Evolutionary conservation across 305 asterid species (phyloP), one percentile per base, ranked within the genome.

Genomic region (Rubia occidens): DNA sequence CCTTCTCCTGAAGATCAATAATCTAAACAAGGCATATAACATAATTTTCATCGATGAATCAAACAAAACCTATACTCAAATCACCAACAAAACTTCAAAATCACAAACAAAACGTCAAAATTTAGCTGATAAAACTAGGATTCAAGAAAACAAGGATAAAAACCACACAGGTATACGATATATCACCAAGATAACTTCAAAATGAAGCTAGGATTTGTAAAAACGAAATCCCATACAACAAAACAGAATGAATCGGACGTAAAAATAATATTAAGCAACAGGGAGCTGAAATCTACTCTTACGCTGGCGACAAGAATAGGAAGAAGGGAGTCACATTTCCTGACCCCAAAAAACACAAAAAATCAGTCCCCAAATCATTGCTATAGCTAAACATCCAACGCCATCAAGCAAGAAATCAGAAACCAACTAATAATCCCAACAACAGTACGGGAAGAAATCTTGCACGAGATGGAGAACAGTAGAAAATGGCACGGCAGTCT

Each of bases 391-490:
- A 6, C 11, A 29, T 29, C 21, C 10, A 15, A 32, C 26, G 11
- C 7, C 43, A 8, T 49, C 55, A 49, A 14, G 55, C 17, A 11
- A 26, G 37, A 2, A 18, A 10, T 37, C 14, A 59, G 29, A 1
- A 55, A 58, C 85, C 67, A 43, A 88, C 97, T 95, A 72, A 86
- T 64, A 70, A 90, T 67, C 29, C 97, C 97, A 76, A 88, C 88
- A 35, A 69, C 54, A 7, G 83, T 85, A 8, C 95, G 87, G 58
- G 78, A 77, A 39, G 72, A 24, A 24, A 24, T 24, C 24, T 24
- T 24, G 24, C 24, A 24, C 24, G 24, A 24, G 24, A 24, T 24
- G 24, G 24, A 24, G 24, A 24, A 24, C 24, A 24, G 24, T 24
- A 24, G 24, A 24, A 24, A 24, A 24, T 1, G 24, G 24, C 24